Base-by-base conservation (phyloP, 441 rosid species). In the Aleurites moluccanus region DNA sequence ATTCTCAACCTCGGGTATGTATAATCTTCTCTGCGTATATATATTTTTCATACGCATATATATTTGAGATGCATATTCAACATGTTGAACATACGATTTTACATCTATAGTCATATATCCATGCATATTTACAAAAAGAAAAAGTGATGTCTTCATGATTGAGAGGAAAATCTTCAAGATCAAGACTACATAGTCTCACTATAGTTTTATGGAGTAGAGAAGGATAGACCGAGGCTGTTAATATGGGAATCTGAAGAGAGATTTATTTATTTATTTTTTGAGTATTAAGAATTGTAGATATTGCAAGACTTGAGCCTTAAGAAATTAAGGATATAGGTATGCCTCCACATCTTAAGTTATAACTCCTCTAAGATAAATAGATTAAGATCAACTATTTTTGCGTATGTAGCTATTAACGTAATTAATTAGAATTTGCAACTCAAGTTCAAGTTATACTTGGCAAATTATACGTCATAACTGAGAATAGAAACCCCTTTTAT, bases 1-100 rank as follows among this genome's bases (percentile, higher is more conserved):
- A 91, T 91, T 79, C 86, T 92, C 80, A 89, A 91, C 73, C 89
- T 92, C 70, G 98, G 97, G 96, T 95, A 91, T 71, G 80, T 61
- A 21, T 69, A 11, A 38, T 61, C 49, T 50, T 69, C 38, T 38
- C 40, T 38, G 40, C 40, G 6, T 6, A 3, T 27, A 64, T 62
- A 15, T 28, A 16, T 23, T 42, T 15, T 71, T 27, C 47, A 6
- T 25, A 6, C n/a, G n/a, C n/a, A n/a, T n/a, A n/a, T n/a, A n/a
- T n/a, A n/a, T n/a, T n/a, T n/a, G n/a, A n/a, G n/a, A 20, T 40
- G 13, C 38, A 53, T 35, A 2, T 38, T n/a, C 4, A 28, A 57
- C 23, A 8, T 59, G n/a, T 49, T 13, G 15, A 40, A 38, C 21
- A 8, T 14, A 8, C n/a, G 20, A 42, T 25, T 27, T 25, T 25